phyloP scores from a whole-genome alignment of 2,329 filamentous ascomycete species.

The Pestalotiopsis sp. region DNA sequence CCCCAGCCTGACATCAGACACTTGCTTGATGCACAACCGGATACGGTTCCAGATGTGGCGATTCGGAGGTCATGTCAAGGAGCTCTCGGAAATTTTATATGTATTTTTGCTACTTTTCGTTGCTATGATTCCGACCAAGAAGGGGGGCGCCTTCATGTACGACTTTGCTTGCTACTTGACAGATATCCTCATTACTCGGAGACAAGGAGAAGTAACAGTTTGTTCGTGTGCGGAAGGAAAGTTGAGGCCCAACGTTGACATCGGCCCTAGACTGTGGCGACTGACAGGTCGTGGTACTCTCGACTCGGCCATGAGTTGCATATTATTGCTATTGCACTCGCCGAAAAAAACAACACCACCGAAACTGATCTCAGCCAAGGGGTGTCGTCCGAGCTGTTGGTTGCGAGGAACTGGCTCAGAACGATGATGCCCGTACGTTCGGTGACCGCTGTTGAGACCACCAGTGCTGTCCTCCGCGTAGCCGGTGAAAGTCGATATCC shows the following conservation, averaged over 20 bases:
- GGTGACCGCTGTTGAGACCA: background rate
- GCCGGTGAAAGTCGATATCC: background rate
- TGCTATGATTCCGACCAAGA: background rate
- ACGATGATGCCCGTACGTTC: background rate
- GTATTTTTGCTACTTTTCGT: constrained; percentile 6
- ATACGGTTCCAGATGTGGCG: too few relatives aligned
- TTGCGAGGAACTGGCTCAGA: background rate
- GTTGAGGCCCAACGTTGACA: background rate
- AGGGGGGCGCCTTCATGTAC: background rate
- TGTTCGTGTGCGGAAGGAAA: constrained; percentile 12
- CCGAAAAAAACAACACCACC: background rate
- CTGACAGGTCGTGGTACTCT: background rate
- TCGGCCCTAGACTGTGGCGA: background rate
- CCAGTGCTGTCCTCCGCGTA: background rate
- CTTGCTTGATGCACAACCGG: too few relatives aligned
- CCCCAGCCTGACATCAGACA: too few relatives aligned
- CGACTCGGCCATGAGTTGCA: background rate
- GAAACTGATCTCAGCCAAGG: background rate
- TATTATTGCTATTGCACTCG: background rate
- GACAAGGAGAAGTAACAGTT: background rate
- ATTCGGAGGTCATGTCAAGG: background rate
- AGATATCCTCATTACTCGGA: background rate
- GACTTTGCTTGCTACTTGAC: background rate
- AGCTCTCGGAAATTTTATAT: background rate
- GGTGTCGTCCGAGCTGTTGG: background rate